Base-by-base conservation (phyloP, 257 asterid species). In the Rehmannia glutinosa region DNA sequence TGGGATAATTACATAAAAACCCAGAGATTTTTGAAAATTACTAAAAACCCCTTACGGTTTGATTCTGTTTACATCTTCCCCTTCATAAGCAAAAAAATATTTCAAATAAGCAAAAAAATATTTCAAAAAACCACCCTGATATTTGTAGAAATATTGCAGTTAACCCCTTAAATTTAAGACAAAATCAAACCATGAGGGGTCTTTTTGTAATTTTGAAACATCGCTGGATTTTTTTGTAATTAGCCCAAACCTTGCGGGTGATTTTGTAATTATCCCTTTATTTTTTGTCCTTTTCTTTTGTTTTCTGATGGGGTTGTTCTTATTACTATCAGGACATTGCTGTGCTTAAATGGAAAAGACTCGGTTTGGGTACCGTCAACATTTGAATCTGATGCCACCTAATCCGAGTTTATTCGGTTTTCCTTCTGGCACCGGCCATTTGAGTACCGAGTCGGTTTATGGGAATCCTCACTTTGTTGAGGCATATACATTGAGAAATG, bases 291-390 rank as follows among this genome's bases (percentile, higher is more conserved):
- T 17, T 49, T 46, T 33, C 4, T 21, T 17, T 6, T 23, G 30
- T 53, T 15, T 54, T 15, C 45, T 64, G 5, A 46, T 16, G 50
- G 15, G 10, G 17, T 17, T 8, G 8, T 47, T 19, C 64, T 69
- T 43, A 6, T 66, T 28, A 33, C 49, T 62, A 12, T 50, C 64
- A 78, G 92, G 81, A 74, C 83, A 80, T 91, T 84, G 50, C 66
- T 69, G 81, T 51, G 83, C 79, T 80, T 75, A 78, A 77, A 93
- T 90, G 99, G 96, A 93, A 73, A 86, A 81, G 68, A 73, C 80
- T 1, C 76, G 72, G 46, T 79, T 82, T 66, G 76, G 85, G 77
- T 80, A 74, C 63, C 84, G 69, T 28, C 33, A 24, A 3, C 58
- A 51, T 69, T 76, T 57, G 2, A 74, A 71, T 61, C 78, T 72